Evolutionary conservation across 108 stramenopile species (phyloP).

Genomic region (Cafeteria roenbergensis): DNA sequence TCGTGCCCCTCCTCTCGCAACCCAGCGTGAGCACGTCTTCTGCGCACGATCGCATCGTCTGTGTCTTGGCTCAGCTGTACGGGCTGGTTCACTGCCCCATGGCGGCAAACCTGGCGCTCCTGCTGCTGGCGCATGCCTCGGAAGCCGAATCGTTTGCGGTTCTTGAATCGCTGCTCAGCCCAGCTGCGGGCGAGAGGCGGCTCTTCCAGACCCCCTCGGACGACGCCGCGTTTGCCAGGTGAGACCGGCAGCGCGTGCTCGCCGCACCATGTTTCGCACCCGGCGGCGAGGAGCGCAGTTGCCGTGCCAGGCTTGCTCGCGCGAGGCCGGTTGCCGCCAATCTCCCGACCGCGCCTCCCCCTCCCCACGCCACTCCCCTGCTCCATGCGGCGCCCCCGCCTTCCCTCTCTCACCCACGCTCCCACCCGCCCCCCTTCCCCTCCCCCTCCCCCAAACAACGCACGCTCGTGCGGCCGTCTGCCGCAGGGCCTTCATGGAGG

Average conservation of each 20-base stretch:
- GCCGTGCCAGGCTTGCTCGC: too few species aligned
- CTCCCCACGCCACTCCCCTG: too few species aligned
- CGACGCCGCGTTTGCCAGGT: constrained; percentile 1
- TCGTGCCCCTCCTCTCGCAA: not conserved
- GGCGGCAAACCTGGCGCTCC: not conserved
- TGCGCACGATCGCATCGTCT: constrained; percentile 3
- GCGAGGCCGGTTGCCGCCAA: too few species aligned
- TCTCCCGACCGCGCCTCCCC: too few species aligned
- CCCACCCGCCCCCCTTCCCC: too few species aligned
- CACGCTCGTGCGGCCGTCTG: too few species aligned
- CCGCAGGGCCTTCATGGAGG: not conserved
- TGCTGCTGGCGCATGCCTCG: not conserved
- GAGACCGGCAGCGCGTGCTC: too few species aligned
- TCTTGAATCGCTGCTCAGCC: not conserved
- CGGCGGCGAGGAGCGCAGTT: too few species aligned
- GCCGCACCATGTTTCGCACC: too few species aligned
- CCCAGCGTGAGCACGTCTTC: not conserved
- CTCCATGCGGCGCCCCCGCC: too few species aligned
- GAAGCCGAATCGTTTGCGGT: not conserved
- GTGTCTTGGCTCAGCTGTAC: not conserved
- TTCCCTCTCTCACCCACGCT: too few species aligned
- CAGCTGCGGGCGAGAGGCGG: not conserved
- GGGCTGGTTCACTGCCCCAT: constrained; percentile 2
- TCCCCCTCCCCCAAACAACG: too few species aligned
- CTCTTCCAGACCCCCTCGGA: not conserved